Percentiles rank a stretch among this genome's conserved stretches.
phyloP scores from a whole-genome alignment of 192 early-diverging fungal genomes.

The Helicostylum pulchrum region DNA sequence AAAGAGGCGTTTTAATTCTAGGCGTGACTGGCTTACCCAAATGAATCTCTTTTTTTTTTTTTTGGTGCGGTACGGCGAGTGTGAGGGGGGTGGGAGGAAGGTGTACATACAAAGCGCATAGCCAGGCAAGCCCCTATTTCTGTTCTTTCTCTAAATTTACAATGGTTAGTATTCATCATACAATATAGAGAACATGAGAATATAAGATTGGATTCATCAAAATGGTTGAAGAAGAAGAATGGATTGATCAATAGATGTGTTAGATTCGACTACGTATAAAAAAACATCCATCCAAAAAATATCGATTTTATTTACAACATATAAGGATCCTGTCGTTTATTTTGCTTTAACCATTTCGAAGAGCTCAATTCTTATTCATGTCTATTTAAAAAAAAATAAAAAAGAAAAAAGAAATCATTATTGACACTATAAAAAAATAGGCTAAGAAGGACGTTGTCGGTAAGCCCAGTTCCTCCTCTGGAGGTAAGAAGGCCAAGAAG shows the following conservation, averaged over 20 bases:
- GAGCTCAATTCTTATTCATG: not conserved
- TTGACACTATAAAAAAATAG: slow-evolving; percentile 19
- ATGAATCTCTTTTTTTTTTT: no score
- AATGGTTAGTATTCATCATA: slow-evolving; percentile 15
- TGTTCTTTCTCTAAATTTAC: slow-evolving; percentile 16
- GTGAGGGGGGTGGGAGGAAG: no score
- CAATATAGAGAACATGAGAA: slow-evolving; percentile 1
- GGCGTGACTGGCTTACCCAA: no score
- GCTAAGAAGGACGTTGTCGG: slow-evolving; percentile 62
- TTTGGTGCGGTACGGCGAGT: no score
- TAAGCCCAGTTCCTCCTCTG: slow-evolving; percentile 54
- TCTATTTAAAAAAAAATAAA: not conserved
- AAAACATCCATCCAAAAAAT: not conserved
- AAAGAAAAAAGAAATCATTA: no score
- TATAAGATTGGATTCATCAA: not conserved
- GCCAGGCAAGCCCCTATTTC: not conserved
- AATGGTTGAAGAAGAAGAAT: not conserved
- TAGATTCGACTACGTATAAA: not conserved
- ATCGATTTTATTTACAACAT: not conserved
- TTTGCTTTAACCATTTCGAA: not conserved
- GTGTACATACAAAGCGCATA: no score
- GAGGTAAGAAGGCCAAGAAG: slow-evolving; percentile 59
- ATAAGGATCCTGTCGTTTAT: not conserved
- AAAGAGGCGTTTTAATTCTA: no score
- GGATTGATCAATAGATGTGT: slow-evolving; percentile 12